Conservation (phyloP, 805 yeast genomes). For the Kluyveromyces wickerhamii region DNA sequence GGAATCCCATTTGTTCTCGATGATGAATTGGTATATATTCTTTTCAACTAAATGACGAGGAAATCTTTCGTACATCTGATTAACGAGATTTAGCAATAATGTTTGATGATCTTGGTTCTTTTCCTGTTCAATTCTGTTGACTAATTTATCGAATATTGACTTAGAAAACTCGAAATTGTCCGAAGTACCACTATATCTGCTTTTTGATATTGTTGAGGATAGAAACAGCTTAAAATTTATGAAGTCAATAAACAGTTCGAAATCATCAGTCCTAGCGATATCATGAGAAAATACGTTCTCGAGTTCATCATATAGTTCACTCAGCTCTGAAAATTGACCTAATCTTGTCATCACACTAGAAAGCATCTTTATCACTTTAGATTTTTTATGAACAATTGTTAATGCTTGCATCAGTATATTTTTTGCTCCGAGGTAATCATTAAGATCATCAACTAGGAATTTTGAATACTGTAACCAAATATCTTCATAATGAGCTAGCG, state of each 20-base stretch:
- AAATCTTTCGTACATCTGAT: constrained; percentile 20
- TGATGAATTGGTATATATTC: constrained; percentile 16
- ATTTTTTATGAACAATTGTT: constrained; percentile 16
- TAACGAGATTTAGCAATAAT: constrained; percentile 14
- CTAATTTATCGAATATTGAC: constrained; percentile 11
- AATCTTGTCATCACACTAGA: constrained; percentile 15
- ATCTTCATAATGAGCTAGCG: constrained; percentile 25
- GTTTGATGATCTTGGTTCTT: constrained; percentile 14
- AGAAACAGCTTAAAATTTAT: constrained; percentile 21
- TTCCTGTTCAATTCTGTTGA: constrained; percentile 15
- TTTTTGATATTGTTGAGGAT: constrained; percentile 9
- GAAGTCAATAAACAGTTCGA: constrained; percentile 26
- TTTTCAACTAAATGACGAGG: constrained; percentile 17
- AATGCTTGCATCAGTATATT: constrained; percentile 18
- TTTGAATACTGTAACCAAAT: constrained; percentile 27
- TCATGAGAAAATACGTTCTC: constrained; percentile 11
- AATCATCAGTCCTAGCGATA: constrained; percentile 19
- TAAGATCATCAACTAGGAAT: constrained; percentile 21
- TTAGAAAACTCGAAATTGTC: constrained; percentile 1
- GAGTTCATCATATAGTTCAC: constrained; percentile 10
- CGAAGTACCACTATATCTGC: constrained; percentile 13
- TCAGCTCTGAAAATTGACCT: constrained; percentile 16
- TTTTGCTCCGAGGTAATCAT: constrained; percentile 20
- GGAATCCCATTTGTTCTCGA: constrained; percentile 13
- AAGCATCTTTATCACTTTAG: constrained; percentile 16